A percentile compares a stretch with the other conserved stretches of the same genome.
These are phyloP conservation scores for Talaromyces wortmannii DNA, from an alignment of 495 filamentous ascomycete species.

Conservation along the genomic window DNA sequence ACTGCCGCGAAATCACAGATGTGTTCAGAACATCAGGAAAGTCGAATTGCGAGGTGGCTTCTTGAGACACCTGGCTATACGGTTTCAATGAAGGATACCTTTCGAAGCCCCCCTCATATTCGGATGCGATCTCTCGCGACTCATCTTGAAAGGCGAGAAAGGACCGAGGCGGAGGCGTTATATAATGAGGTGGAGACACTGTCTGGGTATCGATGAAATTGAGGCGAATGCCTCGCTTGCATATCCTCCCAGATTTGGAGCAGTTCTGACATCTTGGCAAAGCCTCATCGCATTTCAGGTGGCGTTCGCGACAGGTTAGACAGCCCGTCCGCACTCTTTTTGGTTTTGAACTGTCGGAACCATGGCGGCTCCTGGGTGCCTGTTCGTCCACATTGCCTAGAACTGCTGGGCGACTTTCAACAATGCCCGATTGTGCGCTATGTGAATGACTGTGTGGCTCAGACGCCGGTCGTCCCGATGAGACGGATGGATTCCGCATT, in stretches of 20 bases:
- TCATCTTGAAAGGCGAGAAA: slow-evolving; percentile 80
- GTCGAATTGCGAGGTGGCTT: slow-evolving; percentile 30
- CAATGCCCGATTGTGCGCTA: not conserved
- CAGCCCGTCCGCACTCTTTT: slow-evolving; percentile 71
- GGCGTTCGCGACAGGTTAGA: slow-evolving; percentile 69
- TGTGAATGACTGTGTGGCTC: not conserved
- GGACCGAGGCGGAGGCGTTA: slow-evolving; percentile 58
- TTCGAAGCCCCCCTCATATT: slow-evolving; percentile 77
- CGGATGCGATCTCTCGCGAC: slow-evolving; percentile 82
- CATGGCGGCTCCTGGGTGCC: not conserved
- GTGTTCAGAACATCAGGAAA: slow-evolving; percentile 23
- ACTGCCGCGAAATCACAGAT: slow-evolving; percentile 24
- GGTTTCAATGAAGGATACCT: slow-evolving; percentile 57
- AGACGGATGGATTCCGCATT: not conserved
- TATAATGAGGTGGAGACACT: slow-evolving; percentile 56
- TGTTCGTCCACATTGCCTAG: not conserved
- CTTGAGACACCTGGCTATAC: slow-evolving; percentile 21
- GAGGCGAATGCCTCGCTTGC: slow-evolving; percentile 78
- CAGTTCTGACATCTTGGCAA: slow-evolving; percentile 80
- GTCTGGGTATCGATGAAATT: slow-evolving; percentile 89
- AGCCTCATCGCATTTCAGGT: slow-evolving; percentile 80
- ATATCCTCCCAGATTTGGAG: slow-evolving; percentile 75
- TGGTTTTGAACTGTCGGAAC: slow-evolving; percentile 40
- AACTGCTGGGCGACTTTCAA: not conserved
- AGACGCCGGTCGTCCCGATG: not conserved